Evolutionary conservation across 495 filamentous ascomycete species (phyloP).

Genomic region (Zalerion maritima): DNA sequence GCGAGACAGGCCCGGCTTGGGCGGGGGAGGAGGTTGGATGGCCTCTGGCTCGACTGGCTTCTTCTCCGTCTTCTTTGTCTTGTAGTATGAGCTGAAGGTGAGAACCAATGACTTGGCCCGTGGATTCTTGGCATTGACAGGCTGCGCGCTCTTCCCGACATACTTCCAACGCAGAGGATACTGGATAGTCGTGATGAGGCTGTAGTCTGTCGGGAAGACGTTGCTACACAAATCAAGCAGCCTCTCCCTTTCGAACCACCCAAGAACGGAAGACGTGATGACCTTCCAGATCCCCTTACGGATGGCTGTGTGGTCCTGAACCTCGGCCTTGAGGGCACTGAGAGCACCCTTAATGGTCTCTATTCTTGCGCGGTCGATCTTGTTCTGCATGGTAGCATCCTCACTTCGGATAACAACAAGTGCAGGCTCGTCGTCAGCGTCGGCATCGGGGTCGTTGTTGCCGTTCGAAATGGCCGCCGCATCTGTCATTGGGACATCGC

Average conservation of each 20-base stretch:
- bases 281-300: slow-evolving; percentile 66
- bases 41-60: slow-evolving; percentile 15
- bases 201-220: slow-evolving; percentile 53
- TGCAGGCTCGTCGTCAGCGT: slow-evolving; percentile 31
- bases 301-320: slow-evolving; percentile 45
- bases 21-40: slow-evolving; percentile 5
- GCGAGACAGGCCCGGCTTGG: slow-evolving; percentile 13
- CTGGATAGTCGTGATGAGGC: slow-evolving; percentile 45
- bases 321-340: slow-evolving; percentile 54
- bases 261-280: slow-evolving; percentile 49
- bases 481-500: too few species aligned
- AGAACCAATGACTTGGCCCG: too few species aligned
- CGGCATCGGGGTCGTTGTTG: slow-evolving; percentile 11
- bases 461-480: too few species aligned
- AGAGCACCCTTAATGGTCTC: slow-evolving; percentile 66
- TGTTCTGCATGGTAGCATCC: slow-evolving; percentile 45
- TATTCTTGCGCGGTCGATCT: slow-evolving; percentile 55
- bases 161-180: slow-evolving; percentile 60
- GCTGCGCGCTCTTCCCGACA: slow-evolving; percentile 31
- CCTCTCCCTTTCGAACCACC: slow-evolving; percentile 57
- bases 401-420: slow-evolving; percentile 66
- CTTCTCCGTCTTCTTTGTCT: slow-evolving; percentile 7
- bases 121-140: slow-evolving; percentile 3
- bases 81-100: slow-evolving; percentile 16
- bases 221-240: slow-evolving; percentile 61